These are phyloP conservation scores for Globisporangium canariense DNA, from an alignment of 352 stramenopile species.

Conservation along the genomic window DNA sequence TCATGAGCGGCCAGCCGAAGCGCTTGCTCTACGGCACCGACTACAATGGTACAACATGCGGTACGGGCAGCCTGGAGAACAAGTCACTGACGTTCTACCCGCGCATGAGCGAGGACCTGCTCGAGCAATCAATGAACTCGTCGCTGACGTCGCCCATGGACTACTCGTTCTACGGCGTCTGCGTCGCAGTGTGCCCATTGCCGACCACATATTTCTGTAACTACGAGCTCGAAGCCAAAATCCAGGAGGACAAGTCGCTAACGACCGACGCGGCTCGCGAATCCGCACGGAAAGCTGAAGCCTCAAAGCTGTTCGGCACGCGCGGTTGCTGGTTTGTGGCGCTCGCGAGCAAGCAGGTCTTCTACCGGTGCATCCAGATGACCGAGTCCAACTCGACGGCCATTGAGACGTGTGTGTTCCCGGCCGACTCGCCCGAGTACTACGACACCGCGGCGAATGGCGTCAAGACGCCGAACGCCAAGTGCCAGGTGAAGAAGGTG, in stretches of 20 bases:
- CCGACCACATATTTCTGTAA: constrained; percentile 64
- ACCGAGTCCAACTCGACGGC: constrained; percentile 56
- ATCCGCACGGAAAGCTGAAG: constrained; percentile 38
- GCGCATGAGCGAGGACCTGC: constrained; percentile 70
- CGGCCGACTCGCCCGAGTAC: constrained; percentile 60
- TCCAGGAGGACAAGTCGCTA: constrained; percentile 37
- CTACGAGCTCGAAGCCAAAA: constrained; percentile 59
- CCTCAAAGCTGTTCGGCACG: constrained; percentile 32
- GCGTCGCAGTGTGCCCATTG: constrained; percentile 49
- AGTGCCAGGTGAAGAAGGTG: constrained; percentile 77
- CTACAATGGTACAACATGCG: constrained; percentile 75
- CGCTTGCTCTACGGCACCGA: constrained; percentile 70
- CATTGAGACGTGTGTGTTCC: constrained; percentile 67
- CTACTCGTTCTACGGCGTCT: constrained; percentile 72
- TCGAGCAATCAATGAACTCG: constrained; percentile 50
- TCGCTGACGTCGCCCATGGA: constrained; percentile 36
- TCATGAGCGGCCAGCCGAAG: constrained; percentile 64
- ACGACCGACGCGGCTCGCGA: constrained; percentile 39
- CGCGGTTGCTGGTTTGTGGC: constrained; percentile 66
- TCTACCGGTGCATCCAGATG: constrained; percentile 81
- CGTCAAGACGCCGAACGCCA: constrained; percentile 44
- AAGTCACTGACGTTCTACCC: constrained; percentile 66
- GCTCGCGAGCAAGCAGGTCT: constrained; percentile 57
- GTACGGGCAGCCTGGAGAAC: constrained; percentile 31
- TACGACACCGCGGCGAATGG: constrained; percentile 49